Evolutionary conservation across 176 grass and related monocot genomes (phyloP), one percentile per base, ranked within the genome.

Genomic region (Lolium perenne): DNA sequence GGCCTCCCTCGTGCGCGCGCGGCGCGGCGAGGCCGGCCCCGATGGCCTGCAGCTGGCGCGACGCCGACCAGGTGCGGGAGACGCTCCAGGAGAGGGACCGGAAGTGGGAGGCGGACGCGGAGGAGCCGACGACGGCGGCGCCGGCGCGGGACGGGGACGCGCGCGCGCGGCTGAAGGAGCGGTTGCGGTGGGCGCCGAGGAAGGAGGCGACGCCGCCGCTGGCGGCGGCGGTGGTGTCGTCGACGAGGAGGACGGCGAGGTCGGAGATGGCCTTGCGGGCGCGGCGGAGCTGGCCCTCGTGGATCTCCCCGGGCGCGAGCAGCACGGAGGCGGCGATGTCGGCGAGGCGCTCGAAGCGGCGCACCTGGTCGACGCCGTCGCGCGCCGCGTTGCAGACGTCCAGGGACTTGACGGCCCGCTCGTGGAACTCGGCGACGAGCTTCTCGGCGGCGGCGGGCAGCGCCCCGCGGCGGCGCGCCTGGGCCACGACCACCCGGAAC

Each of bases 21-120:
- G 97, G 97, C 23, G 94, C 88, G 9, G 89, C 68, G 4, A 94
- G 88, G 26, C 93, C 93, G 8, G 90, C 88, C 5, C 85, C 92
- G 47, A 99, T 99, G 79, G 85, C 87, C 74, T 96, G 94, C 56
- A 99, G 82, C 90, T 99, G 97, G 8, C 94, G 84, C 16, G 92
- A 80, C 4, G 97, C 97, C 3, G 97, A 99, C 97, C 97, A 99
- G 8, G 90, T 82, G 23, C 92, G 92, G 22, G 97, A 99, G 56
- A 99, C 94, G 87, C 94, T 96, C 94, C 94, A 99, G 0, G 93
- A 98, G 38, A 92, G 96, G 75, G 96, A 95, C 57, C 96, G 93
- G 90, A 94, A 95, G 50, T 98, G 96, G 71, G 86, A 76, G 29
- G 77, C 57, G 8, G 88, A 92, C 6, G 86, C 13, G 4, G 87